These are phyloP conservation scores for Cladosporium sp. DNA, from an alignment of 2,329 filamentous ascomycete species.

Conservation along the genomic window DNA sequence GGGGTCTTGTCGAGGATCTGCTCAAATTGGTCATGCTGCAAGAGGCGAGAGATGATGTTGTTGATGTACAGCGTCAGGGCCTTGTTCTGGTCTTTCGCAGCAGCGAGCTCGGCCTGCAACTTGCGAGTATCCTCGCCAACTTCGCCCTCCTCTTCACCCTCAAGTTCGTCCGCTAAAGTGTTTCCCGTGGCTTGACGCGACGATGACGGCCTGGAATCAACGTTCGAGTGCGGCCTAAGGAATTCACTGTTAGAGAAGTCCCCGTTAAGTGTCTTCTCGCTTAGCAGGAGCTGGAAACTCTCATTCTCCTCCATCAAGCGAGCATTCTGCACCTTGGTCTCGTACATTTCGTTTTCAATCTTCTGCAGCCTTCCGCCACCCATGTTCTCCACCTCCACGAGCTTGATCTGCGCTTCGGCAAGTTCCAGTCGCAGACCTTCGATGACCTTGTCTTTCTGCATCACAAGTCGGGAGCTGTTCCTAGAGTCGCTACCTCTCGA, in stretches of 20 bases:
- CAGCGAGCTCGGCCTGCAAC: slow-evolving; percentile 71
- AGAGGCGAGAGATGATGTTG: slow-evolving; percentile 92
- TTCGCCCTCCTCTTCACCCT: slow-evolving; percentile 53
- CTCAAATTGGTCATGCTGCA: slow-evolving; percentile 93
- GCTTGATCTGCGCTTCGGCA: slow-evolving; percentile 89
- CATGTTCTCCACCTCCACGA: slow-evolving; percentile 88
- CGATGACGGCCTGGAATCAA: slow-evolving; percentile 51
- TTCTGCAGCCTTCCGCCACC: slow-evolving; percentile 82
- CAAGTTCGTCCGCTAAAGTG: slow-evolving; percentile 83
- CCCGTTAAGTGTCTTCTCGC: slow-evolving; percentile 91
- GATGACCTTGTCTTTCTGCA: slow-evolving; percentile 95
- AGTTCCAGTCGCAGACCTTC: slow-evolving; percentile 87
- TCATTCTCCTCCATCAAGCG: slow-evolving; percentile 98
- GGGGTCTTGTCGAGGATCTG: slow-evolving; percentile 79
- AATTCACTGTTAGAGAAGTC: slow-evolving; percentile 53
- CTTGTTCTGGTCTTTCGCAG: slow-evolving; percentile 89
- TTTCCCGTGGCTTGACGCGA: slow-evolving; percentile 39
- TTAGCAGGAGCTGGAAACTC: slow-evolving; percentile 89
- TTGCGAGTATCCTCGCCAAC: slow-evolving; percentile 57
- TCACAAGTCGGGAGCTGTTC: slow-evolving; percentile 72
- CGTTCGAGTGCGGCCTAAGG: slow-evolving; percentile 18
- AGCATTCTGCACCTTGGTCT: slow-evolving; percentile 92
- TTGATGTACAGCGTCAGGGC: slow-evolving; percentile 96
- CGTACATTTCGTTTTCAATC: slow-evolving; percentile 83
- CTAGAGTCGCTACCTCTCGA: slow-evolving; percentile 75